Evolutionary conservation across 495 filamentous ascomycete genomes (phyloP).

Genomic region (Podospora fimiseda): DNA sequence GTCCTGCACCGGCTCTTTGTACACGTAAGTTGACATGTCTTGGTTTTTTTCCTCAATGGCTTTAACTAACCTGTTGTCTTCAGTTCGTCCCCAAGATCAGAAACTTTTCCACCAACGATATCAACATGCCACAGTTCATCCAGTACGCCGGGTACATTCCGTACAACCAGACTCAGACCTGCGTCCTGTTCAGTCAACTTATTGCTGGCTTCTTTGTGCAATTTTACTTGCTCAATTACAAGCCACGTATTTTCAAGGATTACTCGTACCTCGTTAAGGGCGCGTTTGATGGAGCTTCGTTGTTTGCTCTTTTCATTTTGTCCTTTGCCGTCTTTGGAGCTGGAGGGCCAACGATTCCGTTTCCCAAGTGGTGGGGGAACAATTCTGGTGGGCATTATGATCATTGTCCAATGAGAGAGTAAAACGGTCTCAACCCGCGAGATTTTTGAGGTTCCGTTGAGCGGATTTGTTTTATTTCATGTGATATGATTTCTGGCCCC

Average conservation of each 20-base stretch:
- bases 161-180: constrained; percentile 40
- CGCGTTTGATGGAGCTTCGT: constrained; percentile 50
- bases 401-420: constrained; percentile 22
- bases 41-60: too few relatives aligned
- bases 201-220: constrained; percentile 43
- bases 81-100: constrained; percentile 38
- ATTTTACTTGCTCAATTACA: constrained; percentile 45
- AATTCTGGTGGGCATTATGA: constrained; percentile 30
- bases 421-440: too few relatives aligned
- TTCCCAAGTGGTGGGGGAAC: constrained; percentile 50
- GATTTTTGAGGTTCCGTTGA: too few relatives aligned
- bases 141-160: constrained; percentile 41
- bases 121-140: constrained; percentile 40
- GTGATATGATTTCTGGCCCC: too few relatives aligned
- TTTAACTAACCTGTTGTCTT: constrained; percentile 24
- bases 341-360: constrained; percentile 27
- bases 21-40: constrained; percentile 32
- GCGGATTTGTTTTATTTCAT: too few relatives aligned
- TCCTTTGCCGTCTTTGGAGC: constrained; percentile 55
- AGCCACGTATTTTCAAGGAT: constrained; percentile 48
- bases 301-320: constrained; percentile 49
- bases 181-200: constrained; percentile 23
- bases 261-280: constrained; percentile 52
- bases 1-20: constrained; percentile 36
- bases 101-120: constrained; percentile 28